Conservation (phyloP, 2,329 filamentous ascomycete genomes). For the Fusarium mangiferae region DNA sequence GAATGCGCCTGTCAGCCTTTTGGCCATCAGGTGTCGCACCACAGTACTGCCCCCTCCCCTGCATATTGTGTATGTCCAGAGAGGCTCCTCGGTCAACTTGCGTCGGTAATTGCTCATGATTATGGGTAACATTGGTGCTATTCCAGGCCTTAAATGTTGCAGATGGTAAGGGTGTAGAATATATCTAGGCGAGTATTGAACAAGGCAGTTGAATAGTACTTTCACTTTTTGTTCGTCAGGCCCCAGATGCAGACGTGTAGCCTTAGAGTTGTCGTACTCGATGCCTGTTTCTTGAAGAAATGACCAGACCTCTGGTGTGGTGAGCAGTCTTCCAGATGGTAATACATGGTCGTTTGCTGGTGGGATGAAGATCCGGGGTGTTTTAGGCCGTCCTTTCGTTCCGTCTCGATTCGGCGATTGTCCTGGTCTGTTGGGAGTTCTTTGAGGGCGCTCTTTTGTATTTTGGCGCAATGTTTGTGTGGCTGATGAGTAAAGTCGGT, state of each 20-base stretch:
- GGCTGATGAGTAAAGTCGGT: constrained; percentile 25
- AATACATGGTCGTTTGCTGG: constrained; percentile 33
- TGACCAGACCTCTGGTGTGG: constrained; percentile 42
- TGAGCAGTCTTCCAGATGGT: constrained; percentile 41
- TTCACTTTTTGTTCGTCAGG: constrained; percentile 14
- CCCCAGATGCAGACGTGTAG: constrained; percentile 18
- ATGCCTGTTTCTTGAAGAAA: constrained; percentile 45
- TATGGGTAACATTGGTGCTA: constrained; percentile 46
- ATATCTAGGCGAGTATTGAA: constrained; percentile 45
- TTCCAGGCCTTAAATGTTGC: constrained; percentile 47
- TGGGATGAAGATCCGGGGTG: constrained; percentile 29
- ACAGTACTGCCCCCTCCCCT: constrained; percentile 29
- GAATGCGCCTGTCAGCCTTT: constrained; percentile 43
- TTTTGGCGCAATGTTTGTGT: constrained; percentile 6
- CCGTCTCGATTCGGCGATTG: not conserved
- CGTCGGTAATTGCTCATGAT: constrained; percentile 44
- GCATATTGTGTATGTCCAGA: constrained; percentile 48
- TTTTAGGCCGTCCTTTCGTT: not conserved
- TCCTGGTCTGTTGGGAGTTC: not conserved
- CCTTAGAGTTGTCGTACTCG: constrained; percentile 39
- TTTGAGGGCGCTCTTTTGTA: not conserved
- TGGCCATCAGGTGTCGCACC: constrained; percentile 41
- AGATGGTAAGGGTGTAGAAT: constrained; percentile 49
- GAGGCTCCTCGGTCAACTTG: constrained; percentile 41
- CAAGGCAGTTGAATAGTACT: constrained; percentile 33